Base-by-base conservation (phyloP, 2,329 filamentous ascomycete genomes). In the Fusarium lateritium region DNA sequence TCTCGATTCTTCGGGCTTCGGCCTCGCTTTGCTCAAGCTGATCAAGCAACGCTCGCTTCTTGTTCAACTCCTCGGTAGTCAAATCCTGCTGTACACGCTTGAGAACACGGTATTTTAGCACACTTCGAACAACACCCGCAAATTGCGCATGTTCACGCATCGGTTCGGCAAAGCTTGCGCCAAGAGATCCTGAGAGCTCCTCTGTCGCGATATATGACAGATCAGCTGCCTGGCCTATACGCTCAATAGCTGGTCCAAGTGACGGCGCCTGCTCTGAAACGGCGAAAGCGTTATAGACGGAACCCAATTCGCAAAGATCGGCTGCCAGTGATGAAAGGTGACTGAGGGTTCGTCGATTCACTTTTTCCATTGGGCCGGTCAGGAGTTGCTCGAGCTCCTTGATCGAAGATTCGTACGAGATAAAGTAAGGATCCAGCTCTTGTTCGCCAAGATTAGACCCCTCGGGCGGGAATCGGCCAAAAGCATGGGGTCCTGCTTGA, bases 81-180 rank as follows among this genome's bases (percentile, higher is more conserved):
- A 98, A 95, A 77, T 99, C 96, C 79, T 98, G 94, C 77, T 99
- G 96, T 54, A 99, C 93, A 46, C 96, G 88, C 83, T 99, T 99
- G 66, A 98, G 83, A 4, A 98, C 91, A 17, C 96, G 87, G 78
- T 98, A 99, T 69, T 93, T 89, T 56, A 99, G 83, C 34, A 99
- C 95, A 70, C 85, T 92, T 42, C 94, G 89, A 5, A 99, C 96
- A 2, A 99, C 94, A 13, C 96, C 93, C 1, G 96, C 96, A 78
- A 99, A 99, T 76, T 99, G 96, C 14, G 96, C 94, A 75, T 94
- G 97, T 81, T 99, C 96, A 56, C 97, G 89, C 94, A 99, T 98
- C 1, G 96, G 96, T 76, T 99, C 97, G 0, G 97, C 94, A 76
- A 99, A 99, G 70, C 90, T 96, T 34, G 95, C 94, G 21, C 94